Percentiles rank a stretch among this genome's conserved stretches.
Conservation (phyloP, 75 land plant species). For the Ceratopteris richardii region DNA sequence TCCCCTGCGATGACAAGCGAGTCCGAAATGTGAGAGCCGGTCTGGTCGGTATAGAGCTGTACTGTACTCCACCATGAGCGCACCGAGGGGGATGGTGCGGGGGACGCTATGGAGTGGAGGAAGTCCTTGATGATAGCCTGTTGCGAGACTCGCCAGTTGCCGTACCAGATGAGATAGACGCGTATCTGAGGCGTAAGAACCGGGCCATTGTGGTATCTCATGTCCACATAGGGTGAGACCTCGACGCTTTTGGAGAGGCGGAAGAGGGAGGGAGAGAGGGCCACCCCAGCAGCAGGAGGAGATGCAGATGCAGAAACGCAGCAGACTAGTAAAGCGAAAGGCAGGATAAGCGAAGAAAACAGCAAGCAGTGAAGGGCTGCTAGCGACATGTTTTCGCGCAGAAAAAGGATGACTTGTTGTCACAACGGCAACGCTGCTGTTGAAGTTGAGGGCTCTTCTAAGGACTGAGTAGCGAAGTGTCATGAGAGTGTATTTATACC, state of each 20-base stretch:
- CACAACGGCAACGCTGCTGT: no score
- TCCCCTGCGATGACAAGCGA: no score
- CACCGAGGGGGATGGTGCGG: not conserved
- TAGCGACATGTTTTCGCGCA: no score
- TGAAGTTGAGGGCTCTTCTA: no score
- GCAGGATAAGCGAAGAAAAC: no score
- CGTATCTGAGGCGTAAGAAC: not conserved
- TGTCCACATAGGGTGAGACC: not conserved
- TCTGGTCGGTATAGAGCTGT: no score
- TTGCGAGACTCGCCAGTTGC: not conserved
- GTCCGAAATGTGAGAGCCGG: no score
- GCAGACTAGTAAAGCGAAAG: no score
- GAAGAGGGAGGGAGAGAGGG: not conserved
- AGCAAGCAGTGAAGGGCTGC: no score
- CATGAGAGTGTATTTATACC: no score
- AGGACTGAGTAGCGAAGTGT: no score
- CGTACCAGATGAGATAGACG: not conserved
- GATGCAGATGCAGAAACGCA: not conserved
- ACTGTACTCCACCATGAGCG: not conserved
- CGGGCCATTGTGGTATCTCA: not conserved
- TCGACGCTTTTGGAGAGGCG: not conserved
- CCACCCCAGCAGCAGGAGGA: not conserved
- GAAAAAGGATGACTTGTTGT: no score
- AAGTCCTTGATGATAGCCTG: not conserved
- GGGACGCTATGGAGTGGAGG: not conserved